phyloP scores from a whole-genome alignment of 176 grass and related monocot genomes.

The Avena eriantha region DNA sequence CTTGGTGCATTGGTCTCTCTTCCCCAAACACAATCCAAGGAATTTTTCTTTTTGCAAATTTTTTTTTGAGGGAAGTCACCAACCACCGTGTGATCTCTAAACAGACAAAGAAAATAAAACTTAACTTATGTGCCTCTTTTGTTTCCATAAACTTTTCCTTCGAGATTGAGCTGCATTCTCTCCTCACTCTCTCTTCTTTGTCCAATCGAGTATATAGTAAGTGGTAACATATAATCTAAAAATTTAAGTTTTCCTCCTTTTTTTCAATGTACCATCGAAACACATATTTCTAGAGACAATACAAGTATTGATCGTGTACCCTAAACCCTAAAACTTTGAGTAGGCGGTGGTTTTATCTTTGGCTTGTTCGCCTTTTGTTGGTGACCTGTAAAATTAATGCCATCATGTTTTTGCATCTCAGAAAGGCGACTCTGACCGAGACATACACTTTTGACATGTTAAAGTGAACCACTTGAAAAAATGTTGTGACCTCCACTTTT shows the following conservation, averaged over 20 bases:
- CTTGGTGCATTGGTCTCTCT: not conserved
- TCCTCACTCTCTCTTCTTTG: not conserved
- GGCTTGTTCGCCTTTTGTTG: not conserved
- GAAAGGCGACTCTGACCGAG: not conserved
- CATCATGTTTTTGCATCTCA: not conserved
- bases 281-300: not conserved
- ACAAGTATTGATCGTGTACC: not conserved
- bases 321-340: not conserved
- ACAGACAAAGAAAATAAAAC: too few species aligned
- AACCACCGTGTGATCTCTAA: too few species aligned
- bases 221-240: too few species aligned
- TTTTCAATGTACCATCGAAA: not conserved
- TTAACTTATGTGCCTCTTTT: too few species aligned
- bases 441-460: too few species aligned
- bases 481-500: not conserved
- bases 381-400: not conserved
- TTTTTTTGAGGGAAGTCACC: too few species aligned
- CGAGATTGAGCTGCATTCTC: not conserved
- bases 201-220: not conserved
- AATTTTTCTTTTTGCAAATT: not conserved
- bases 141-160: not conserved
- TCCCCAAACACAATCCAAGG: slow-evolving; percentile 42
- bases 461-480: not conserved
- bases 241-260: too few species aligned
- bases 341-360: not conserved